Evolutionary conservation across 1,284 basidiomycete genomes (phyloP), one percentile per base, ranked within the genome.

Genomic region (Ceratobasidium sp.): DNA sequence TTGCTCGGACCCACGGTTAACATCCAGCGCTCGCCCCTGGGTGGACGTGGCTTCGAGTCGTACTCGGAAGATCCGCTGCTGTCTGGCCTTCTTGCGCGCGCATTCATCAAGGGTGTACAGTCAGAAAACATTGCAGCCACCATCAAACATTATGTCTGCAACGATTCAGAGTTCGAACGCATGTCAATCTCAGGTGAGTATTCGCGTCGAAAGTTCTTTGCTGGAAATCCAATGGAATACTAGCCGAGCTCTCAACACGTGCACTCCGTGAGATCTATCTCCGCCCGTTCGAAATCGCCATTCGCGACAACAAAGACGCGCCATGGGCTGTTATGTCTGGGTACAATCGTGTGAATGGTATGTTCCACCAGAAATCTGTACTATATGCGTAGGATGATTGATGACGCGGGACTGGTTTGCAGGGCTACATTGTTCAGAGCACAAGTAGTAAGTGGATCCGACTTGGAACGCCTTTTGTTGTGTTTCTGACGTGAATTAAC

Each of bases 241-340:
- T 36, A 71, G 69, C 87, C 16, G 85, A 89, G 45, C 80, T 91
- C 74, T 87, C 86, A 23, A 85, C 87, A 45, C 83, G 89, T 53
- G 87, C 89, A 28, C 80, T 92, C 26, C 84, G 89, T 71, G 90
- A 92, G 78, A 83, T 92, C 58, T 91, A 92, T 78, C 82, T 91
- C 23, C 87, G 89, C 77, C 89, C 90, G 82, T 90, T 81, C 75
- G 85, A 80, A 74, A 70, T 76, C 52, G 73, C 72, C 1, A 39
- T 48, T 23, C 52, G 73, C 9, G 59, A 59, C 30, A 43, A 43
- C 21, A 73, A 75, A 36, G 67, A 55, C 53, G 75, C 67, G 36
- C 74, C 62, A 2, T 73, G 72, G 71, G 55, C 75, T 2, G 71
- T 78, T 60, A 78, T 78, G 77, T 74, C 77, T 0, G 60, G 62